phyloP scores from a whole-genome alignment of 202 grass and related monocot species.

The Setaria viridis region DNA sequence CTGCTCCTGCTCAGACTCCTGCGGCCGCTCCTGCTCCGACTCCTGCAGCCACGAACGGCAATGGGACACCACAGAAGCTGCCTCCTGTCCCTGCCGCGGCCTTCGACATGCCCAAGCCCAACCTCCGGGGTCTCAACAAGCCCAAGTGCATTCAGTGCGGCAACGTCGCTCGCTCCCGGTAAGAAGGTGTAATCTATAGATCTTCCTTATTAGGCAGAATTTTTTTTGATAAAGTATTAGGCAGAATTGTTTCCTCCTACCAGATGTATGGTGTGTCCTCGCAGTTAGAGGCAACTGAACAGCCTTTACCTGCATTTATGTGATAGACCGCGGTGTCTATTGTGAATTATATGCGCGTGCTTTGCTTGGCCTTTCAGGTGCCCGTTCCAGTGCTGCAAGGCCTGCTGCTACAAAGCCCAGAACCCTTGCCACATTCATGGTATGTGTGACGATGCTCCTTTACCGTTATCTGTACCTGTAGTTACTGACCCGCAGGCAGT shows the following conservation, averaged over 20 bases:
- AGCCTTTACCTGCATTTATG: neutral
- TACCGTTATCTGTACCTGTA: neutral
- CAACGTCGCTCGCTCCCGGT: conserved; percentile 96
- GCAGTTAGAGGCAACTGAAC: neutral
- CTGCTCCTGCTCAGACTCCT: neutral
- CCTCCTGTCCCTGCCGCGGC: conserved; percentile 27
- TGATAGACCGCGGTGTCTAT: neutral
- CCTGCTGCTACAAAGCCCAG: conserved; percentile 96
- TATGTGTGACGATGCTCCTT: conserved; percentile 38
- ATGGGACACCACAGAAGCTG: conserved; percentile 63
- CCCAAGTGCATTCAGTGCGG: conserved; percentile 97
- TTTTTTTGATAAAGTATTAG: neutral
- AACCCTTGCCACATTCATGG: conserved; percentile 99
- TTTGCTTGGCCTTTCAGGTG: conserved; percentile 66
- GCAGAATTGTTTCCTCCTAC: neutral
- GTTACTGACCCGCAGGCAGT: neutral
- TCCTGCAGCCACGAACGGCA: conserved; percentile 56
- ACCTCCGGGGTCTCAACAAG: conserved; percentile 87
- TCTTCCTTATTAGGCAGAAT: neutral
- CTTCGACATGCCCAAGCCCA: conserved; percentile 82
- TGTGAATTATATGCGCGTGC: neutral
- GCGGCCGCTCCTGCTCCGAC: conserved; percentile 5
- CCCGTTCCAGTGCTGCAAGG: conserved; percentile 94
- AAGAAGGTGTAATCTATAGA: neutral
- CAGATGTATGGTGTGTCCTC: neutral